Conservation (phyloP, 2,329 filamentous ascomycete species). For the Arthrobotrys entomopaga region DNA sequence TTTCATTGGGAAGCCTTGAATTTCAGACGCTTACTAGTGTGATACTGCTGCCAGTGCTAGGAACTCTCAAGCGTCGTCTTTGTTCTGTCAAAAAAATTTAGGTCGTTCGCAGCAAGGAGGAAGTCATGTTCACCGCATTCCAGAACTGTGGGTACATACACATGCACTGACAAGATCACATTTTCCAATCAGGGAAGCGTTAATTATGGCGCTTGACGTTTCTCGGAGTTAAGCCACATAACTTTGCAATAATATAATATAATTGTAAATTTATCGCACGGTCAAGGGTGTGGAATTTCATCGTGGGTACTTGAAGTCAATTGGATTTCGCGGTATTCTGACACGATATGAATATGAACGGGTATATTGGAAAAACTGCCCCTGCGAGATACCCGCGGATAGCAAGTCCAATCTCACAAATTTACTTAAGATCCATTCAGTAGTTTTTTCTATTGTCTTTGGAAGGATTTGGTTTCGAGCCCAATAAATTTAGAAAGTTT, state of each 20-base stretch:
- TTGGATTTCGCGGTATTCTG: no score
- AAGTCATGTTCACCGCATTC: conserved; percentile 11
- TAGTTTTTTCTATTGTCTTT: no score
- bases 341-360: no score
- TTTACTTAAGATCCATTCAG: background rate
- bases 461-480: no score
- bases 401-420: conserved; percentile 1
- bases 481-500: background rate
- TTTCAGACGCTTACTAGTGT: conserved; percentile 1
- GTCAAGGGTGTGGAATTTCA: no score
- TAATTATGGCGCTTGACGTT: no score
- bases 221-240: no score
- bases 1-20: background rate
- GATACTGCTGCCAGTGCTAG: background rate
- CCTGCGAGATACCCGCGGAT: conserved; percentile 7
- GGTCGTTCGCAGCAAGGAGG: conserved; percentile 1
- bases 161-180: background rate
- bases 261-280: no score
- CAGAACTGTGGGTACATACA: background rate
- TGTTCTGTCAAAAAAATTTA: conserved; percentile 3
- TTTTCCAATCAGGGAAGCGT: background rate
- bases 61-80: conserved; percentile 4
- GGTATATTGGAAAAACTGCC: background rate
- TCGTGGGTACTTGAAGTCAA: no score
- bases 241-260: no score